Base-by-base conservation (phyloP, 306 rosid genomes). In the Ammopiptanthus mongolicus region DNA sequence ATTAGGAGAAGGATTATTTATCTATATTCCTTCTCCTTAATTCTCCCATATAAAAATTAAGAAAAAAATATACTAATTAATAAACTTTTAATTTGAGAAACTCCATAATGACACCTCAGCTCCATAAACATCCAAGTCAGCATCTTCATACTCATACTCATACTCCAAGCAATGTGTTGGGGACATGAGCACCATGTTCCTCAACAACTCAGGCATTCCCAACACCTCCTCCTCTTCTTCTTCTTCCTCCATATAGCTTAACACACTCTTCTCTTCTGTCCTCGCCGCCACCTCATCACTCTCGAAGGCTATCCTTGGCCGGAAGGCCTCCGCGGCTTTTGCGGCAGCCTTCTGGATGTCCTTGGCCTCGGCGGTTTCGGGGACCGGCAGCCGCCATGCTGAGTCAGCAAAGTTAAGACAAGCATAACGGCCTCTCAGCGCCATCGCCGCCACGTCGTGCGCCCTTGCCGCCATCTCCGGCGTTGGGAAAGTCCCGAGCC, bases 381-480 rank as follows among this genome's bases (percentile, higher is more conserved):
- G 98, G 0, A 52, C 14, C 0, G 86, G 92, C 1, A 93, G 74
- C 28, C 89, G 71, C 97, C 91, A 84, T 0, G 69, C 74, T 0
- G 98, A 91, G 78, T 93, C 97, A 0, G 94, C 97, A 4, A 91
- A 93, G 15, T 93, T 93, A 22, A 89, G 79, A 17, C 94, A 87
- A 0, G 96, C 94, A 0, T 81, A 61, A 5, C 87, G 76, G 0
- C 98, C 97, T 0, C 90, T 71, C 3, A 93, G 64, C 0, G 96
- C 88, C 3, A 84, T 65, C 0, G 90, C 98, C 0, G 98, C 98
- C 51, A 91, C 98, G 46, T 93, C 97, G 14, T 93, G 96, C 0
- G 98, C 98, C 3, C 97, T 80, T 0, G 97, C 97, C 0, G 97
- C 98, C 98, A 93, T 93, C 22, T 91, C 97, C 0, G 87, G 78